Evolutionary conservation across 1,139 yeast genomes (phyloP).

Genomic region (Taphrina communis): DNA sequence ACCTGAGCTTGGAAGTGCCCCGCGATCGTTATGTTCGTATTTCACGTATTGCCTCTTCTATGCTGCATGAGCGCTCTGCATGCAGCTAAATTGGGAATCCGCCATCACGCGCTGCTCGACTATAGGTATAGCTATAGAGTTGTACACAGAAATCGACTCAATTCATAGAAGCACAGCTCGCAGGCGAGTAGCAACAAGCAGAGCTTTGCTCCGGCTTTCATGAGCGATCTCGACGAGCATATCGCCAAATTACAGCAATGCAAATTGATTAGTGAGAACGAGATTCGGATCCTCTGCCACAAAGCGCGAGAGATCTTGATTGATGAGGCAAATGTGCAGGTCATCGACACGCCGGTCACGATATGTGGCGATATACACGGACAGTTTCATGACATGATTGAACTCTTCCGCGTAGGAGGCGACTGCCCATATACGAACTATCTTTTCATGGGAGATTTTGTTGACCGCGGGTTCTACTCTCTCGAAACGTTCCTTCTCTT

Average conservation of each 20-base stretch:
- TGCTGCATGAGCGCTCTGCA: background rate
- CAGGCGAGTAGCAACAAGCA: background rate
- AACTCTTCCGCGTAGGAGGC: constrained; percentile 85
- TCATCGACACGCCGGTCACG: constrained; percentile 95
- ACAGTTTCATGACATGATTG: constrained; percentile 90
- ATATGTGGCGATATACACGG: constrained; percentile 98
- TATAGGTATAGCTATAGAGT: background rate
- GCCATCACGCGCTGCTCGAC: background rate
- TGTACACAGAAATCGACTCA: too few species aligned
- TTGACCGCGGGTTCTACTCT: constrained; percentile 95
- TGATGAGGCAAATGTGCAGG: constrained; percentile 90
- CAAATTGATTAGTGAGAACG: constrained; percentile 81
- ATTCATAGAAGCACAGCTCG: background rate
- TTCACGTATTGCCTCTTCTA: constrained; percentile 2
- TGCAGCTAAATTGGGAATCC: background rate
- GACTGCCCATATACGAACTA: constrained; percentile 84
- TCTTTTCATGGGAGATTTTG: constrained; percentile 76
- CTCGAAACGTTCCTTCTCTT: constrained; percentile 81
- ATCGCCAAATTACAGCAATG: constrained; percentile 72
- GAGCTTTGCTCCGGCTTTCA: background rate
- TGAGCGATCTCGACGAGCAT: constrained; percentile 46
- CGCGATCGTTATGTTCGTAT: background rate
- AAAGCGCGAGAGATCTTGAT: constrained; percentile 92
- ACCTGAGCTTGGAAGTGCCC: too few species aligned
- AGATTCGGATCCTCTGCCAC: constrained; percentile 78